Evolutionary conservation across 257 asterid species (phyloP), one percentile per base, ranked within the genome.

Genomic region (Solanum chilense): DNA sequence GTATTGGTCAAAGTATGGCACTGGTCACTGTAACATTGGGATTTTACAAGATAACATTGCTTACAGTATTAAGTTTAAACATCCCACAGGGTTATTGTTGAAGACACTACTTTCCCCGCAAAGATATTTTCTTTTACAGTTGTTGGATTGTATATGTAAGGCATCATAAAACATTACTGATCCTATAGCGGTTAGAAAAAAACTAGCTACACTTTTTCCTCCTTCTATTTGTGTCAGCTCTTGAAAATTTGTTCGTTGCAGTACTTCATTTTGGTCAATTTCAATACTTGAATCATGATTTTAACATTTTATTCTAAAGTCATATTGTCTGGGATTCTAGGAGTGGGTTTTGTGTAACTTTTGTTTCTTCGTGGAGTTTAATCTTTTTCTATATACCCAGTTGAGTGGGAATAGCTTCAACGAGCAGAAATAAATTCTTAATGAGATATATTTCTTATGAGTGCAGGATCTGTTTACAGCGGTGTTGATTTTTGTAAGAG

Each of bases 401-500:
- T 21, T 31, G 20, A 27, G 66, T 27, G 85, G 41, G 45, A 81
- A 81, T 29, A 3, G 20, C 69, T 49, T 49, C 45, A 29, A 81
- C 56, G 31, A 29, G 29, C 45, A 23, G 12, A 81, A 49, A 81
- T 49, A 49, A 80, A 16, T 47, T 81, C 31, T 29, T 49, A 80
- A 80, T 78, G 37, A 45, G 49, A 78, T 80, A 29, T 47, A 16
- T 86, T 86, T 86, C 64, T 71, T 18, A 69, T 44, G 70, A 78
- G 62, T 94, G 93, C 96, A 97, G 99, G 93, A 76, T 93, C 99
- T 35, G 98, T 97, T 41, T 97, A 97, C 96, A 93, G 97, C 41
- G 99, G 99, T 16, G 99, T 97, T 86, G 99, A 96, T 90, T 97
- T 97, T 90, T 96, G 99, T 89, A 96, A 96, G 93, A 94, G 99